Evolutionary conservation across 1,284 basidiomycete genomes (phyloP), one percentile per base, ranked within the genome.

Genomic region (Tilletia setariae): DNA sequence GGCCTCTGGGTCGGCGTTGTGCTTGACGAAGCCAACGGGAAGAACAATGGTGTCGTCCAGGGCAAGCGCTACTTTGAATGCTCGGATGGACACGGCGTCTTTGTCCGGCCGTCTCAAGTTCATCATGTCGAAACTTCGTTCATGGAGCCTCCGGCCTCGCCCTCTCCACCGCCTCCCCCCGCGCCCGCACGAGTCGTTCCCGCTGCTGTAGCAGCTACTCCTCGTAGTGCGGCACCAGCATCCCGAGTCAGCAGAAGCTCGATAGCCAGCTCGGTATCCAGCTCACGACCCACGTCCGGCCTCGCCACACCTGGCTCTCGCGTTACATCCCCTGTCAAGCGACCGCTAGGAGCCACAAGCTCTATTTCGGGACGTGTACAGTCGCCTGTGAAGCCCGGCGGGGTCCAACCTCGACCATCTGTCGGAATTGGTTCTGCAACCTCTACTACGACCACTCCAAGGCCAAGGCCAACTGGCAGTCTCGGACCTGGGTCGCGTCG

Each of bases 1-100:
- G 96, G 96, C 0, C 90, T 91, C 84, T 98, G 96, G 96, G 87
- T 97, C 69, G 96, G 96, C 16, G 89, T 98, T 68, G 93, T 94
- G 81, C 88, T 98, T 67, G 88, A 84, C 67, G 75, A 79, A 76
- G 80, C 64, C 2, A 90, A 89, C 56, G 96, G 96, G 47, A 98
- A 98, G 89, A 98, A 99, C 85, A 91, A 98, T 78, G 96, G 96
- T 1, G 87, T 89, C 0, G 91, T 99, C 0, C 86, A 90, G 63
- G 94, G 91, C 32, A 86, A 90, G 68, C 77, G 84, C 8, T 99
- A 98, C 85, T 98, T 99, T 83, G 86, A 86, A 19, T 95, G 93
- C 84, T 86, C 87, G 75, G 85, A 87, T 65, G 86, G 86, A 44
- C 86, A 91, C 83, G 96, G 96, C 59, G 90, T 98, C 49, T 98